These are phyloP conservation scores for Metschnikowia orientalis DNA, from an alignment of 805 yeast genomes.

Conservation along the genomic window DNA sequence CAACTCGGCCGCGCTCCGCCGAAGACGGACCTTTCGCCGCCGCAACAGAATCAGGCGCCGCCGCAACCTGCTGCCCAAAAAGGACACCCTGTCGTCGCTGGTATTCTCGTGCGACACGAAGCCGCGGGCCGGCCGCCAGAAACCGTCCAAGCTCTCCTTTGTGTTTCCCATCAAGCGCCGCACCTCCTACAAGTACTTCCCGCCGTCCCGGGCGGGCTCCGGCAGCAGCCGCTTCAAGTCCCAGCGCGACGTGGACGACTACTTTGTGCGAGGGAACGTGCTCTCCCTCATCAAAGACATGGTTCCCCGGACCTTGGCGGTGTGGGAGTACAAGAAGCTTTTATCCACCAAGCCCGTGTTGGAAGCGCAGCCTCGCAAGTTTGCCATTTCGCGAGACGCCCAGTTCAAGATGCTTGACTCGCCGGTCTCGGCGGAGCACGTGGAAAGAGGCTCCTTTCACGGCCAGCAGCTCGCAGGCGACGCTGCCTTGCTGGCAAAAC, in stretches of 20 bases:
- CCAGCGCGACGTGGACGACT: slow-evolving; percentile 15
- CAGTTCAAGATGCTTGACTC: slow-evolving; percentile 6
- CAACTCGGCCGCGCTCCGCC: slow-evolving; percentile 26
- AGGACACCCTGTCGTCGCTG: slow-evolving; percentile 6
- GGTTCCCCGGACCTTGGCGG: slow-evolving; percentile 26
- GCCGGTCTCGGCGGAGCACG: neutral
- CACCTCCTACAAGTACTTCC: slow-evolving; percentile 27
- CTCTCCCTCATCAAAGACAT: slow-evolving; percentile 23
- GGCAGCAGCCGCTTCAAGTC: slow-evolving; percentile 19
- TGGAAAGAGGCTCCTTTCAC: slow-evolving; percentile 1
- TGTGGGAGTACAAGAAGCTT: slow-evolving; percentile 22
- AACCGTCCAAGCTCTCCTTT: slow-evolving; percentile 14
- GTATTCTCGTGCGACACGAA: slow-evolving; percentile 8
- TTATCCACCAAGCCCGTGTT: slow-evolving; percentile 13
- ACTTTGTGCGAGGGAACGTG: slow-evolving; percentile 20
- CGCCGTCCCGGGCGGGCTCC: slow-evolving; percentile 14
- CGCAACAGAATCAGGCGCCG: slow-evolving; percentile 28
- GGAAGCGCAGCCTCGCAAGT: slow-evolving; percentile 6
- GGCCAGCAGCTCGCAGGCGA: slow-evolving; percentile 2
- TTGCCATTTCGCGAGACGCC: slow-evolving; percentile 11
- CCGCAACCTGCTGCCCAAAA: slow-evolving; percentile 10
- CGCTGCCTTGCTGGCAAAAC: neutral
- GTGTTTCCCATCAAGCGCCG: slow-evolving; percentile 34
- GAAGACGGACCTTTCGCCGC: slow-evolving; percentile 26
- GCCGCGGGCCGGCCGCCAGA: slow-evolving; percentile 2